Percentiles rank a stretch among this genome's conserved stretches.
phyloP scores from a whole-genome alignment of 345 rosid species.

The Murraya koenigii region DNA sequence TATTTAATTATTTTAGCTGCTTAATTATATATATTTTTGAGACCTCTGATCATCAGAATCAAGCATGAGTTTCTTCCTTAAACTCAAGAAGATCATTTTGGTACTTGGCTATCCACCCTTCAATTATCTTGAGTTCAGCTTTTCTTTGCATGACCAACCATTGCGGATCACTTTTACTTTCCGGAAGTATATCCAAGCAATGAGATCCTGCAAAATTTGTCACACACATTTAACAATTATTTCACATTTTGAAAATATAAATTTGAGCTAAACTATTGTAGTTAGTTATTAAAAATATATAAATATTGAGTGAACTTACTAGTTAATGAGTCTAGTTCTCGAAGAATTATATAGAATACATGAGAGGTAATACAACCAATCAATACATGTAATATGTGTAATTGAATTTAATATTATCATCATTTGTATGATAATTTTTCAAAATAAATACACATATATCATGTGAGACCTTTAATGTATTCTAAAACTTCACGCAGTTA shows the following conservation, averaged over 20 bases:
- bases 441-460: no score
- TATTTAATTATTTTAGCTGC: not conserved
- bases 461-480: no score
- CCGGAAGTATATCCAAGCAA: conserved; percentile 33
- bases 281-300: no score
- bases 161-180: conserved; percentile 23
- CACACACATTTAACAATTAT: no score
- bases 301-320: no score
- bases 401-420: no score
- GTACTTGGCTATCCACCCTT: conserved; percentile 34
- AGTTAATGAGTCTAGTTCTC: no score
- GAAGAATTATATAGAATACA: no score
- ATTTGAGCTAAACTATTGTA: not conserved
- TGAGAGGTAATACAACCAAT: no score
- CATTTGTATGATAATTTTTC: no score
- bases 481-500: no score
- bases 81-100: conserved; percentile 19
- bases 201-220: conserved; percentile 34
- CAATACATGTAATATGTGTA: no score
- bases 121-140: conserved; percentile 30
- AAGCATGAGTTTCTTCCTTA: not conserved
- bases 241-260: not conserved
- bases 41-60: conserved; percentile 3
- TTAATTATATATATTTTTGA: not conserved
- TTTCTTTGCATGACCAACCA: conserved; percentile 38